These are phyloP conservation scores for Datisca glomerata DNA, from an alignment of 306 rosid genomes.

Conservation along the genomic window DNA sequence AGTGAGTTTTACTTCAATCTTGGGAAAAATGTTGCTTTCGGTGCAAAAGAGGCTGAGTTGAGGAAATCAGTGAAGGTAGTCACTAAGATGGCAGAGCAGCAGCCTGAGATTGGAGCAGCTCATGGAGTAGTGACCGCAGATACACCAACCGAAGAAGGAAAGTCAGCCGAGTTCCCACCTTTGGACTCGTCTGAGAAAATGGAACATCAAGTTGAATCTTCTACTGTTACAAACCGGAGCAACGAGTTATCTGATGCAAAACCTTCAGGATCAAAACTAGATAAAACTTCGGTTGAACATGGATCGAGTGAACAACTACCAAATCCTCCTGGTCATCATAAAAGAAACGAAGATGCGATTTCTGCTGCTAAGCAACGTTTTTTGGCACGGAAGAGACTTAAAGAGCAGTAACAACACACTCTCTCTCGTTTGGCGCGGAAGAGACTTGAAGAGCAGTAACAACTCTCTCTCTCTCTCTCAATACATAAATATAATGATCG, in stretches of 20 bases:
- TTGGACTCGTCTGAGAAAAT: constrained; percentile 19
- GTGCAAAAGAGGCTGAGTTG: constrained; percentile 34
- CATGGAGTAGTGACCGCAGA: no score
- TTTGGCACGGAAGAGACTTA: constrained; percentile 61
- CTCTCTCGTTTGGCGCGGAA: constrained; percentile 68
- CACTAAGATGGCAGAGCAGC: constrained; percentile 23
- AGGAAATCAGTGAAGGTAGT: constrained; percentile 30
- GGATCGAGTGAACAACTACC: constrained; percentile 35
- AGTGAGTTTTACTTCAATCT: constrained; percentile 73
- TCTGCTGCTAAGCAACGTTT: constrained; percentile 78
- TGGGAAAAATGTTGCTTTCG: constrained; percentile 68
- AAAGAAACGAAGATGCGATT: constrained; percentile 55
- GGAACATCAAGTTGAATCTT: constrained; percentile 24
- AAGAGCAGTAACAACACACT: constrained; percentile 38
- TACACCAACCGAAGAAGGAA: constrained; percentile 11
- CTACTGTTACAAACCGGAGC: constrained; percentile 13
- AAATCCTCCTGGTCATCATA: constrained; percentile 44
- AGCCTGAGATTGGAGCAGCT: constrained; percentile 4
- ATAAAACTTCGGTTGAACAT: constrained; percentile 20
- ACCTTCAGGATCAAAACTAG: constrained; percentile 9
- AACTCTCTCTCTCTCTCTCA: no score
- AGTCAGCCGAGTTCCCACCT: constrained; percentile 13
- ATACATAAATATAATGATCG: no score
- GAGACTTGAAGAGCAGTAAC: constrained; percentile 42
- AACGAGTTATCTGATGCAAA: constrained; percentile 18